Evolutionary conservation across 495 filamentous ascomycete species (phyloP), one percentile per base, ranked within the genome.

Genomic region (Neurospora tetrasperma): DNA sequence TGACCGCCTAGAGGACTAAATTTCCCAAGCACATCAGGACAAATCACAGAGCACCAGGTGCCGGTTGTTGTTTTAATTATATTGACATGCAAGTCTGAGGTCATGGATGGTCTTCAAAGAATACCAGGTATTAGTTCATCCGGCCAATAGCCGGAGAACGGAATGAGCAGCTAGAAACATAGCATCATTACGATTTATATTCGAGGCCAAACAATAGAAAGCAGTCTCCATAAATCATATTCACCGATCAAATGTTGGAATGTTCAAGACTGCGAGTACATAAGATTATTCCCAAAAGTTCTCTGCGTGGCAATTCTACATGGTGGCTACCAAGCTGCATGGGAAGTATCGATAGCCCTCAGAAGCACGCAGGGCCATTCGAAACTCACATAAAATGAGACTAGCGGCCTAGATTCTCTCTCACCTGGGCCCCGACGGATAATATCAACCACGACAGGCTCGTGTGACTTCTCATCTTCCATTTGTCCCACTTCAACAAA

Each of bases 1-100:
- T 83, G 38, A 70, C 73, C 39, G 40, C 42, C 42, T 74, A 73
- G 70, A 16, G 2, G 54, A 27, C 8, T 31, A 23, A 62, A 31
- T 62, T 31, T 62, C 3, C 54, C 54, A 31, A 16, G 27, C 23
- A 14, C 12, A 23, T 62, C 23, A 62, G 23, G 12, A 35, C 12
- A 62, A 31, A 14, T 35, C 54, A 31, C 7, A 5, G 54, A 62
- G 23, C 5, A 12, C 54, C 23, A 62, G 23, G 54, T 62, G 23
- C 54, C 23, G 27, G 27, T 31, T 16, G 16, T 62, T 62, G 54
- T 16, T 62, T 62, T 16, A 35, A 35, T 16, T 62, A 23, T 16
- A 62, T 62, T 14, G 54, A 62, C 54, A 31, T 62, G 48, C 31
- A 62, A 31, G 54, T 62, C 27, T 62, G 23, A 62, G 54, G 5